Base-by-base conservation (phyloP, 129 eudicot species). In the Pulicaria dysenterica region DNA sequence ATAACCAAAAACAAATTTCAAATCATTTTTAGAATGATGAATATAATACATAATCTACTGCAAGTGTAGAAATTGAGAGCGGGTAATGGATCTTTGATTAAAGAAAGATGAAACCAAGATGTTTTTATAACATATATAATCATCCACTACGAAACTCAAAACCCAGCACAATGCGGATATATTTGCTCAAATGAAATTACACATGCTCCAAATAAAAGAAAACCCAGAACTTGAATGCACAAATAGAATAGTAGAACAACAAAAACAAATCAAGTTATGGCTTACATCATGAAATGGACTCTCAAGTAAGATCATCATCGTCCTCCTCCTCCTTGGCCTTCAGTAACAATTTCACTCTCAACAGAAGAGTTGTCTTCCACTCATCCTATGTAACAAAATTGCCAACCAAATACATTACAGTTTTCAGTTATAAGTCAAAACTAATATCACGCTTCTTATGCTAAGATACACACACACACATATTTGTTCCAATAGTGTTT, bases 301-400 rank as follows among this genome's bases (percentile, higher is more conserved):
- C 31, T 76, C 45, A 77, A 61, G 81, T 77, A 77, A 77, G 81
- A 77, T 77, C 81, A 68, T 85, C 85, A 14, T 81, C 88, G 0
- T 84, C 85, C 79, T 78, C 84, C 10, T 69, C 70, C 74, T 82
- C 84, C 71, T 77, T 81, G 54, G 81, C 89, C 79, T 78, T 81
- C 73, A 84, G 14, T 41, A 65, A 65, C 51, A 77, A 57, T 75
- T 84, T 84, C 53, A 84, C 85, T 78, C 85, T 81, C 81, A 75
- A 53, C 64, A 82, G 47, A 67, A 79, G 82, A 10, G 79, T 75
- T 1, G 82, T 78, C 66, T 60, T 85, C 89, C 86, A 79, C 56
- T 79, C 76, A 38, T 82, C 90, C 90, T 85, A 69, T 1, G 67
- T 5, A 31, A 24, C 14, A 72, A 31, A 65, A 73, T 34, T 41